phyloP scores from a whole-genome alignment of 148 eudicot species.

The Camellia granthamiana region DNA sequence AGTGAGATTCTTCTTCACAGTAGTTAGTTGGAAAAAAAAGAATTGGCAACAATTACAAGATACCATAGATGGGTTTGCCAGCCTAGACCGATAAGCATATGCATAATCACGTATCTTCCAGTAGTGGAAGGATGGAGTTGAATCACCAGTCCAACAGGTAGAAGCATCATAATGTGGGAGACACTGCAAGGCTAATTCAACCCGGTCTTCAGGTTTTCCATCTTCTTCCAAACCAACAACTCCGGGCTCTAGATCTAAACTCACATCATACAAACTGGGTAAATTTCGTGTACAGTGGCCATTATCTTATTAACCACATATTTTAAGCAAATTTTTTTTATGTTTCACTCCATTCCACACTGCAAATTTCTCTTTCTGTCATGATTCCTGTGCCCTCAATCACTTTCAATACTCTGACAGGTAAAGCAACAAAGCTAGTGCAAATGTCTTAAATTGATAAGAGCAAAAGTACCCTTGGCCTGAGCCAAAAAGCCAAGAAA shows the following conservation, averaged over 20 bases:
- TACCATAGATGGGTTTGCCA: slow-evolving; percentile 82
- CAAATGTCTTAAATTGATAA: neutral
- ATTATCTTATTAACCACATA: slow-evolving; percentile 3
- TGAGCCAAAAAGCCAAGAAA: slow-evolving; percentile 4
- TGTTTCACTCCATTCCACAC: neutral
- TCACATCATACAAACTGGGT: slow-evolving; percentile 19
- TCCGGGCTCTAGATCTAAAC: slow-evolving; percentile 61
- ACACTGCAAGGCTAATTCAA: slow-evolving; percentile 59
- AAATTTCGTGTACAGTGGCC: neutral
- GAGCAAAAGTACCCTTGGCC: neutral
- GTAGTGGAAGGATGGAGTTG: slow-evolving; percentile 56
- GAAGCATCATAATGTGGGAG: slow-evolving; percentile 72
- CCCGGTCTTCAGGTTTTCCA: slow-evolving; percentile 68
- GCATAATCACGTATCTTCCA: slow-evolving; percentile 98
- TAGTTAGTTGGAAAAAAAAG: neutral
- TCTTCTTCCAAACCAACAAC: slow-evolving; percentile 67
- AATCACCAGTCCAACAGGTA: slow-evolving; percentile 46
- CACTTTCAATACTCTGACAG: neutral
- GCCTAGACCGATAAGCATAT: slow-evolving; percentile 69
- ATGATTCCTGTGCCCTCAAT: neutral
- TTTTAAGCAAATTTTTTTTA: neutral
- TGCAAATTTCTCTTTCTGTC: neutral
- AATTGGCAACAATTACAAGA: slow-evolving; percentile 11
- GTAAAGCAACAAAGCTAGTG: neutral
- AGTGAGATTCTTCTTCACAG: neutral